Base-by-base conservation (phyloP, 2,329 filamentous ascomycete genomes). In the Diplocarpon rosae region DNA sequence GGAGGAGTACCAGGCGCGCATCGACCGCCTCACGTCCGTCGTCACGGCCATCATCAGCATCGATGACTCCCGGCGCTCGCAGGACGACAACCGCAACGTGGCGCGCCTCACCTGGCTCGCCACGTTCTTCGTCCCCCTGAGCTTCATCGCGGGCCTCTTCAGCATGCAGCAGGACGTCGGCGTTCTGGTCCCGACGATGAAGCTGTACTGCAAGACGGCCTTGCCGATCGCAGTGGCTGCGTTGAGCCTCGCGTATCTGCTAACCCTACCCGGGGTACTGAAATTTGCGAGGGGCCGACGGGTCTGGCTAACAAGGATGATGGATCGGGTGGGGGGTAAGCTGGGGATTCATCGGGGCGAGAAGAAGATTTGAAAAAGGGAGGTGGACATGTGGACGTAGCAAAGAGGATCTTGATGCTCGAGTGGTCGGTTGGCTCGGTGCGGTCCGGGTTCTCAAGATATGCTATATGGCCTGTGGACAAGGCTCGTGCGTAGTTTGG, bases 51-150 rank as follows among this genome's bases (percentile, higher is more conserved):
- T 56, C 13, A 61, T 61, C 34, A 54, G 49, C 9, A 60, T 62
- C 48, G 52, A 54, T 8, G 59, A 62, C 40, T 56, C 56, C 8
- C 53, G 55, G 29, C 56, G 57, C 24, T 52, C 54, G 4, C 51
- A 53, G n/a, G 55, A 54, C 13, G 59, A 63, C 35, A 61, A 60
- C 37, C 52, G 54, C 13, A 63, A 63, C 39, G 52, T 63, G 15
- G 52, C 54, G n/a, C 57, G 59, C 14, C 52, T 63, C 7, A 63
- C 59, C 1, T 61, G 55, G 56, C 47, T 63, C 3, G 61, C 61
- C 3, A 62, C 60, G 1, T 53, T 63, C 40, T 63, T 62, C 47
- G 59, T 63, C 13, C 61, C 61, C 3, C 47, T 63, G 16, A 60
- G 59, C 37, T 54, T 60, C 11, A 49, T 62, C 3, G 56, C 61